Base-by-base conservation (phyloP, 2,329 filamentous ascomycete genomes). In the Sporothrix humicola region DNA sequence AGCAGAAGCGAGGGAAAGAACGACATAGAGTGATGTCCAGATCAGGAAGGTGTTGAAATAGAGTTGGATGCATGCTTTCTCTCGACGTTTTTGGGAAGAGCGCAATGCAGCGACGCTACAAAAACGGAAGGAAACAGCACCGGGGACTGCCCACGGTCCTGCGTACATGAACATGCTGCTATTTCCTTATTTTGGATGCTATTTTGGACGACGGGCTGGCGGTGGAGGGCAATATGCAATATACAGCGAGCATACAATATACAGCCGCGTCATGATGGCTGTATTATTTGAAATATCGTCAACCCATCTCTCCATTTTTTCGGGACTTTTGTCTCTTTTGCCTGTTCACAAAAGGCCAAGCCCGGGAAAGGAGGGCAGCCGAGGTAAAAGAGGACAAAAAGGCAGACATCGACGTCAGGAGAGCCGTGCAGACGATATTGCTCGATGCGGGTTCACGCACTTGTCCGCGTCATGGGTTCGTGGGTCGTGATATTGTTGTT, bases 161-260 rank as follows among this genome's bases (percentile, higher is more conserved):
- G 37, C 59, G 37, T 20, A 23, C 37, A 20, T 63, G 31, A 37
- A 37, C 31, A 37, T 37, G 31, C 31, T 7, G 31, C 31, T 37
- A 37, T 37, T 37, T 37, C 4, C 2, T 37, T 37, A 37, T 5
- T 37, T 7, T 37, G 31, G 31, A 37, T 37, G 31, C 37, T 63
- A 63, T 63, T 63, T 63, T 63, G 31, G 37, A 63, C 3, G 59
- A 63, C 31, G 59, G 59, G 59, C n/a, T 9, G 37, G 9, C n/a
- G 42, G 12, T 46, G 44, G 61, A 15, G 42, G 44, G 61, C 61
- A 66, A 48, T 37, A 37, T 37, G 31, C 31, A 37, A 37, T 37
- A 37, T 31, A 31, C 5, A 31, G 31, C 31, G 31, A 31, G 31
- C 31, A 31, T 31, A 5, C 31, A 31, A 31, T 48, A 48, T 66